These are phyloP conservation scores for Willaertia magna DNA, from an alignment of 208 protist species.

Conservation along the genomic window DNA sequence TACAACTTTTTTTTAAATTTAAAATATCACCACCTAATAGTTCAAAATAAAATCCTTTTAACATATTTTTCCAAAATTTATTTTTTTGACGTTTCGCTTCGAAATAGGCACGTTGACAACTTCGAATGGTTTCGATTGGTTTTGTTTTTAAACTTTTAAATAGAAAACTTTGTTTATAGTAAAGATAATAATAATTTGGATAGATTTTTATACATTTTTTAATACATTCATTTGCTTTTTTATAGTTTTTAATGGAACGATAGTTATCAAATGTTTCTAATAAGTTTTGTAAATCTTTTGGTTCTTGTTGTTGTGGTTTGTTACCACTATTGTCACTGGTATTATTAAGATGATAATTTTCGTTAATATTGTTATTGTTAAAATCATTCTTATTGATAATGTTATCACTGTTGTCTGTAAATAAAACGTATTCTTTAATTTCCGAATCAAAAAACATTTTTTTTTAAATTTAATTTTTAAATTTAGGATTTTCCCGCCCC, in stretches of 20 bases:
- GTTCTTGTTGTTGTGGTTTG: no score
- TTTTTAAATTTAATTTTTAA: no score
- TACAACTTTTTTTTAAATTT: background rate
- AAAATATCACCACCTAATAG: no score
- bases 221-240: background rate
- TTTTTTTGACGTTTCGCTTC: background rate
- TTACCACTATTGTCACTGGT: no score
- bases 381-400: no score
- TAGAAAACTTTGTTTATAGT: background rate
- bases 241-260: background rate
- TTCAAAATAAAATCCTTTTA: background rate
- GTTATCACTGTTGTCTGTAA: no score
- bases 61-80: background rate
- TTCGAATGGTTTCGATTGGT: background rate
- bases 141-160: background rate
- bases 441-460: no score
- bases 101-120: background rate
- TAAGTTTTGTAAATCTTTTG: background rate
- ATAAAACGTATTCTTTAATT: no score
- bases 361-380: no score
- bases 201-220: background rate
- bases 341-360: no score
- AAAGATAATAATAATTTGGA: background rate
- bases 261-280: background rate
- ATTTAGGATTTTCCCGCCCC: no score